phyloP scores from a whole-genome alignment of 305 asterid species.

The Rubia tinctorum region DNA sequence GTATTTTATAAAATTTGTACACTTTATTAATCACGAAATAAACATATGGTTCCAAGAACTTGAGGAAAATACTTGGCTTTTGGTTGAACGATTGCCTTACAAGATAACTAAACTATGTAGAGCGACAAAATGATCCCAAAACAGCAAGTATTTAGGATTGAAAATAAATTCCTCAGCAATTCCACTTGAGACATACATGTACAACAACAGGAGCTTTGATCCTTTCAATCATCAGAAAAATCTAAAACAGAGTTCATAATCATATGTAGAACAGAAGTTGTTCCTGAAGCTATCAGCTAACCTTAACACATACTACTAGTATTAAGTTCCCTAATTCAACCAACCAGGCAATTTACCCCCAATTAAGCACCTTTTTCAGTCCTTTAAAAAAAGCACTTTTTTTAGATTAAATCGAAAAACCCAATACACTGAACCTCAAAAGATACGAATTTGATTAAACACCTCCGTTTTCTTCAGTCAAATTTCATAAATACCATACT shows the following conservation, averaged over 20 bases:
- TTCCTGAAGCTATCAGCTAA: neutral
- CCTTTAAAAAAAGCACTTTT: too few species aligned
- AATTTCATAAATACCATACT: too few species aligned
- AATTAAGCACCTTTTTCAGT: neutral
- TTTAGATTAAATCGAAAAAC: neutral
- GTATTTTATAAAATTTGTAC: neutral
- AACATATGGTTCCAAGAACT: neutral
- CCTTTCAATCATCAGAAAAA: neutral
- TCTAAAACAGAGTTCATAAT: neutral
- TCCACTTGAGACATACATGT: neutral
- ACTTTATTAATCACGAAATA: neutral
- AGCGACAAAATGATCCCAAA: neutral
- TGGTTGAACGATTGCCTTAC: neutral
- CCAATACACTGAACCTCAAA: neutral
- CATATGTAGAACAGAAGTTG: neutral
- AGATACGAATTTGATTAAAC: neutral
- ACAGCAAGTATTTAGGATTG: neutral
- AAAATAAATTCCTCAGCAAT: neutral
- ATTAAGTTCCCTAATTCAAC: neutral
- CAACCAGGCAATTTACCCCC: neutral
- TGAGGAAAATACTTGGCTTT: neutral
- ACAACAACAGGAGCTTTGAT: neutral
- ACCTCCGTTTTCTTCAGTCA: neutral
- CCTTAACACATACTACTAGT: neutral
- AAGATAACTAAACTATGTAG: neutral